Base-by-base conservation (phyloP, 306 rosid species). In the Vachellia collinsii region DNA sequence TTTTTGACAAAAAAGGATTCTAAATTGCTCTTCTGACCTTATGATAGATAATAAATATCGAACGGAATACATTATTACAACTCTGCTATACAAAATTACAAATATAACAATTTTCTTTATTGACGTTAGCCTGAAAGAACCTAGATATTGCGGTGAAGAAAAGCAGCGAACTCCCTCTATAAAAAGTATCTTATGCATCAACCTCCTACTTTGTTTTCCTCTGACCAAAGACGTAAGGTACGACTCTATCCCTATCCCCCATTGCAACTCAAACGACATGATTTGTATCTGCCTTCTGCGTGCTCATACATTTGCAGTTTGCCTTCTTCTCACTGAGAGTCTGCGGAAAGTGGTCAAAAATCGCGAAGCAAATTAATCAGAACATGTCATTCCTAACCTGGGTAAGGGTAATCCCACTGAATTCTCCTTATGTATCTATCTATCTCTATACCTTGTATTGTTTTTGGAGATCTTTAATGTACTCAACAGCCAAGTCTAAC, bases 401-500 rank as follows among this genome's bases (percentile, higher is more conserved):
- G 56, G 42, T 11, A 67, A 43, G 29, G 56, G 42, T 11, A 67
- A 34, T 81, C 43, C 39, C 53, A 47, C 44, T 43, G 72, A 20
- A 69, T 79, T 56, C 19, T 62, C 17, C 6, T 76, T 42, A 5
- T 61, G n/a, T 77, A 56, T 56, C 19, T 11, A 48, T 48, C 44
- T 42, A 42, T 42, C 54, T 48, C 54, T 48, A 56, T 56, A 95
- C 99, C 98, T 95, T 89, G 74, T 88, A 90, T 84, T 95, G 96
- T 61, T 89, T 92, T 81, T 95, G 98, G 70, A 95, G 99, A 66
- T 95, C 92, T 80, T 95, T 95, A 51, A 95, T 91, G 82, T 95
- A 90, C 37, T 85, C 96, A 42, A 91, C 96, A 23, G 99, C 97
- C 85, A 95, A 84, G 75, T 95, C 99, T 83, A 95, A 81, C 99